Conservation (phyloP, 2,329 filamentous ascomycete genomes). For the Aspergillus carbonarius region DNA sequence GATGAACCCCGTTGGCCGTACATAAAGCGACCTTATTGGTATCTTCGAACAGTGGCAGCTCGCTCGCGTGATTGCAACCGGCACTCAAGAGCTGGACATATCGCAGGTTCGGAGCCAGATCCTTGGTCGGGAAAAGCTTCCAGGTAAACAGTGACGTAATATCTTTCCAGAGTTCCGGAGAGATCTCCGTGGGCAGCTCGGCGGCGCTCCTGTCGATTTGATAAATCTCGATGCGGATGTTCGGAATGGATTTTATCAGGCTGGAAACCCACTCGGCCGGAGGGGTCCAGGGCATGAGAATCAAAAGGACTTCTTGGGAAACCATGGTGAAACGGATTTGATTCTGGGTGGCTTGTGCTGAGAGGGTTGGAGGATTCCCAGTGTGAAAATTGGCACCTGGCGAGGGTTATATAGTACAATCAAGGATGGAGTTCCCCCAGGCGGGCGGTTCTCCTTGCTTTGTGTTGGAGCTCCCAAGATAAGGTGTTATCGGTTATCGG, state of each 20-base stretch:
- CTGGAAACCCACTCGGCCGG: not conserved
- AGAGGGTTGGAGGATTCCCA: no score
- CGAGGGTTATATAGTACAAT: no score
- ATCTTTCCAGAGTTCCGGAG: not conserved
- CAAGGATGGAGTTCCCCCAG: no score
- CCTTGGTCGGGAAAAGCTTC: not conserved
- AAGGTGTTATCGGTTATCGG: no score
- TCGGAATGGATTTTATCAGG: not conserved
- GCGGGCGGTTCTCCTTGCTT: no score
- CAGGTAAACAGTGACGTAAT: slow-evolving; percentile 1
- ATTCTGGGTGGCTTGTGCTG: not conserved
- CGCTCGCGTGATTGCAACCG: slow-evolving; percentile 3
- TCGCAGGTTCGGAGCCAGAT: not conserved
- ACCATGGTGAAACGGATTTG: not conserved
- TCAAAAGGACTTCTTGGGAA: not conserved
- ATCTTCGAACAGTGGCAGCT: not conserved
- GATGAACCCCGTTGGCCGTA: slow-evolving; percentile 4
- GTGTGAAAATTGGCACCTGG: no score
- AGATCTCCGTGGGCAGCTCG: not conserved
- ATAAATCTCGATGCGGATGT: not conserved
- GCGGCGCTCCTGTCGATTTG: not conserved
- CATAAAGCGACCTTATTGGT: slow-evolving; percentile 1
- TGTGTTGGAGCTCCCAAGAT: no score
- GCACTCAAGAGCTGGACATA: slow-evolving; percentile 1
- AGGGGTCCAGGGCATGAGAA: not conserved